These are phyloP conservation scores for Suillus discolor DNA, from an alignment of 768 basidiomycete genomes.

Conservation along the genomic window DNA sequence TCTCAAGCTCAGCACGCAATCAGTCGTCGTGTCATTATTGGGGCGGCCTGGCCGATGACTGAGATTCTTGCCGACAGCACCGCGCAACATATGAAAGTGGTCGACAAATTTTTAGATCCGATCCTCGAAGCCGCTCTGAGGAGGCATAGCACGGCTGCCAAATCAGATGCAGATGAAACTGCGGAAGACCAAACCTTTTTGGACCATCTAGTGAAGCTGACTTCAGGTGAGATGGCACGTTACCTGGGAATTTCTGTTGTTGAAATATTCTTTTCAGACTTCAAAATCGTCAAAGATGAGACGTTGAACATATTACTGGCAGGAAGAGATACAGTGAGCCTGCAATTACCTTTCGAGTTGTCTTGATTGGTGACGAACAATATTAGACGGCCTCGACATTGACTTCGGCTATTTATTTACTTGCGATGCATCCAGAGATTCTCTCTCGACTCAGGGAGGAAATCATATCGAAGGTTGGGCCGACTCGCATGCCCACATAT, in stretches of 20 bases:
- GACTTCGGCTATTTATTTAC: constrained; percentile 47
- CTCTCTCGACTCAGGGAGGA: constrained; percentile 42
- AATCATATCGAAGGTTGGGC: constrained; percentile 40
- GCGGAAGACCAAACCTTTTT: constrained; percentile 40
- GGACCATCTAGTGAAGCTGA: constrained; percentile 41
- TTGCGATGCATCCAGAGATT: constrained; percentile 48
- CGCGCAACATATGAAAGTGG: constrained; percentile 37
- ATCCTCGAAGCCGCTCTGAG: constrained; percentile 40
- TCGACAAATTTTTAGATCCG: constrained; percentile 40
- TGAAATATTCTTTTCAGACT: constrained; percentile 20
- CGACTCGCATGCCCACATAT: constrained; percentile 35
- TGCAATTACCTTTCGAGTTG: background rate
- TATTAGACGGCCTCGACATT: constrained; percentile 45
- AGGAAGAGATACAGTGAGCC: constrained; percentile 43
- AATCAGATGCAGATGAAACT: constrained; percentile 14
- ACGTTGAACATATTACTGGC: constrained; percentile 47
- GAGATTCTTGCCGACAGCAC: constrained; percentile 39
- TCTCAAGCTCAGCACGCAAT: constrained; percentile 33
- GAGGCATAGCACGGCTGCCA: constrained; percentile 20
- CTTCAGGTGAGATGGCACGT: constrained; percentile 32
- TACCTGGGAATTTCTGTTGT: background rate
- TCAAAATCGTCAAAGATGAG: constrained; percentile 41
- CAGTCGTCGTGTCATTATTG: constrained; percentile 30
- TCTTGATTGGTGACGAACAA: background rate
- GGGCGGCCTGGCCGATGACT: constrained; percentile 41